These are phyloP conservation scores for Miscanthus lutarioriparius DNA, from an alignment of 176 grass and related monocot species.

Conservation along the genomic window DNA sequence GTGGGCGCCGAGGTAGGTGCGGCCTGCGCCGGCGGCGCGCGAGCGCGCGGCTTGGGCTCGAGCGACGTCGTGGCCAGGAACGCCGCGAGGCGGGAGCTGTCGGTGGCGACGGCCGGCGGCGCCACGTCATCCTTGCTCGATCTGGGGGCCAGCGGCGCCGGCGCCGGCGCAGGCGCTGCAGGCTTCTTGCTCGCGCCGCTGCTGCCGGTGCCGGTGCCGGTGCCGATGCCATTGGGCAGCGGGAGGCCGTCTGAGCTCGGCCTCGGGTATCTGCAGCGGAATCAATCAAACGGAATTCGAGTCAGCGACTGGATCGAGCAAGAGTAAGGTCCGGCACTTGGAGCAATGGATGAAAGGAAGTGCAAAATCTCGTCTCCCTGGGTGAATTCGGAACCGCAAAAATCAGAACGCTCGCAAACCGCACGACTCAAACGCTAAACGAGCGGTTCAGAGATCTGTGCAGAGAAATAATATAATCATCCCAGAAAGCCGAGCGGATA, in stretches of 20 bases:
- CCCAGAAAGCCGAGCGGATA: not conserved
- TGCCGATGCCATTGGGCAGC: conserved; percentile 41
- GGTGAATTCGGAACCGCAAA: conserved; percentile 28
- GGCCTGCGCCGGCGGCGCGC: not conserved
- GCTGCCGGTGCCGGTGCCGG: no score
- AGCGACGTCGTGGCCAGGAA: conserved; percentile 25
- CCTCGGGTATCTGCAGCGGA: conserved; percentile 59
- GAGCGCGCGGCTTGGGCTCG: conserved; percentile 36
- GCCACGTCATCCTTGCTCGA: conserved; percentile 43
- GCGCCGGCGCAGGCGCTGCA: not conserved
- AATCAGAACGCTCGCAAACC: not conserved
- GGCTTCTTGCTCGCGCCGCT: conserved; percentile 30
- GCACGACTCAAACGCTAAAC: not conserved
- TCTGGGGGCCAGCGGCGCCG: not conserved
- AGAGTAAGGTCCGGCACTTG: conserved; percentile 29
- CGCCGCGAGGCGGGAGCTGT: conserved; percentile 22
- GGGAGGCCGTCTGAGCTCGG: conserved; percentile 53
- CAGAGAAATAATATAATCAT: not conserved
- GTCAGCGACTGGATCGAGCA: conserved; percentile 30
- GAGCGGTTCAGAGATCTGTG: conserved; percentile 14
- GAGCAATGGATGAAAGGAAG: not conserved
- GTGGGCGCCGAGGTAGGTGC: conserved; percentile 15
- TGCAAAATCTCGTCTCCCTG: not conserved
- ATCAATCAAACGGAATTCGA: not conserved
- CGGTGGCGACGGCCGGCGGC: conserved; percentile 15